Conservation (phyloP, 176 grass and related monocot genomes). For the Oryza meridionalis region DNA sequence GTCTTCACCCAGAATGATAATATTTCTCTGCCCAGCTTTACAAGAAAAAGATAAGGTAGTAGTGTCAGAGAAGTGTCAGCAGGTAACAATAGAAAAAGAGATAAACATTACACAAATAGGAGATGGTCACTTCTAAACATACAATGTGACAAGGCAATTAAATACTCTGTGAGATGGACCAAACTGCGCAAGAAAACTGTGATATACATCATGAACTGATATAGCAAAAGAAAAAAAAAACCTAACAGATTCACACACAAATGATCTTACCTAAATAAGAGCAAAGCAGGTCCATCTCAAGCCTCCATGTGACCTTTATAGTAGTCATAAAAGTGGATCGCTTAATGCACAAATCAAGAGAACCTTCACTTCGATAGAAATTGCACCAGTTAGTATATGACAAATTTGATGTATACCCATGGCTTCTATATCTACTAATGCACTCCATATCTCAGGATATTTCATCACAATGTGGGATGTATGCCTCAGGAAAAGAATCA, state of each 20-base stretch:
- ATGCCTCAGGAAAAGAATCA: constrained; percentile 98
- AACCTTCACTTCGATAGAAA: constrained; percentile 39
- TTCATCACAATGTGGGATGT: constrained; percentile 95
- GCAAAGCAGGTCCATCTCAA: constrained; percentile 98
- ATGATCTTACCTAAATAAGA: constrained; percentile 84
- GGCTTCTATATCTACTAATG: constrained; percentile 23
- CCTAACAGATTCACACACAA: constrained; percentile 13
- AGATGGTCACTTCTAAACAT: no score
- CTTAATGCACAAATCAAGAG: constrained; percentile 60
- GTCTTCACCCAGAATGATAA: constrained; percentile 99
- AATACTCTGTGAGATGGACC: constrained; percentile 16
- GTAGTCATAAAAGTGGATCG: constrained; percentile 96
- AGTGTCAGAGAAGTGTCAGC: background rate
- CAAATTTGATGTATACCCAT: constrained; percentile 3
- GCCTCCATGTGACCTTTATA: constrained; percentile 99
- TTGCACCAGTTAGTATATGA: constrained; percentile 31
- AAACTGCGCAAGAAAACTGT: constrained; percentile 29
- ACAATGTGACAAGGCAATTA: no score
- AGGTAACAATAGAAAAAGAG: no score
- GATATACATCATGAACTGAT: constrained; percentile 33
- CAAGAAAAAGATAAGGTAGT: constrained; percentile 44
- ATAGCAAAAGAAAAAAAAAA: constrained; percentile 41
- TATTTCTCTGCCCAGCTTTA: constrained; percentile 90
- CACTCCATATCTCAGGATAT: constrained; percentile 85
- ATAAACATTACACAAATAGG: no score